Percentiles rank a stretch among this genome's conserved stretches.
phyloP scores from a whole-genome alignment of 257 asterid species.

The Salvia rosmarinus region DNA sequence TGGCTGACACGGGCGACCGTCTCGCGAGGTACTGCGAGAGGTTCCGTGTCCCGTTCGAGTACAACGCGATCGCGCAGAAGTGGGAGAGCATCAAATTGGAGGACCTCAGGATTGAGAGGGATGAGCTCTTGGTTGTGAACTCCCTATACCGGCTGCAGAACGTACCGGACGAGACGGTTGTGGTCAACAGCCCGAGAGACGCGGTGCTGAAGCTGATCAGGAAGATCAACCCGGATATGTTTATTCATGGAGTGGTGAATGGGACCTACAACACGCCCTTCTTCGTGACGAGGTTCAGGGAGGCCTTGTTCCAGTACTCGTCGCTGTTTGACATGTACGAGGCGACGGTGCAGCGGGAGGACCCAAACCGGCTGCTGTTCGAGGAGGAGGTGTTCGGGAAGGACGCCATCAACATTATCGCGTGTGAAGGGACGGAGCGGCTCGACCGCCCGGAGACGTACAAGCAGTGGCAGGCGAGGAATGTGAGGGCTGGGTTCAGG shows the following conservation, averaged over 20 bases:
- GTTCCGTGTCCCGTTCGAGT: conserved; percentile 53
- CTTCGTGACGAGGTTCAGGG: conserved; percentile 52
- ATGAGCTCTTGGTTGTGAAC: conserved; percentile 49
- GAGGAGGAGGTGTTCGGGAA: conserved; percentile 51
- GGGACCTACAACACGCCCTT: conserved; percentile 57
- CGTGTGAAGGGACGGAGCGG: conserved; percentile 62
- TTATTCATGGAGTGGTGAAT: conserved; percentile 46
- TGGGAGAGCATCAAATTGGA: conserved; percentile 54
- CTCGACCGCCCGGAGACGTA: conserved; percentile 57
- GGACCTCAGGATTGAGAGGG: conserved; percentile 38
- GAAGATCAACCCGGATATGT: conserved; percentile 48
- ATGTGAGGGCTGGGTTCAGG: conserved; percentile 47
- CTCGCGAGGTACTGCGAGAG: conserved; percentile 50
- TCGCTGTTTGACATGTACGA: conserved; percentile 55
- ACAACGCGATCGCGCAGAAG: conserved; percentile 49
- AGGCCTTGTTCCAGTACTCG: conserved; percentile 50
- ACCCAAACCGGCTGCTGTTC: conserved; percentile 37
- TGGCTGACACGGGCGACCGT: conserved; percentile 51
- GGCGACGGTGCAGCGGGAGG: conserved; percentile 40
- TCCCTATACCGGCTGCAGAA: conserved; percentile 47
- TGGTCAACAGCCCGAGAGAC: conserved; percentile 49
- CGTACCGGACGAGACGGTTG: conserved; percentile 49
- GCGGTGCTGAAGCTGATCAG: conserved; percentile 42
- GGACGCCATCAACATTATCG: conserved; percentile 45
- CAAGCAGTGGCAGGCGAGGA: conserved; percentile 54